A percentile compares a stretch with the other conserved stretches of the same genome.
Conservation (phyloP, 2,329 filamentous ascomycete species). For the Herpomyces periplanetae region DNA sequence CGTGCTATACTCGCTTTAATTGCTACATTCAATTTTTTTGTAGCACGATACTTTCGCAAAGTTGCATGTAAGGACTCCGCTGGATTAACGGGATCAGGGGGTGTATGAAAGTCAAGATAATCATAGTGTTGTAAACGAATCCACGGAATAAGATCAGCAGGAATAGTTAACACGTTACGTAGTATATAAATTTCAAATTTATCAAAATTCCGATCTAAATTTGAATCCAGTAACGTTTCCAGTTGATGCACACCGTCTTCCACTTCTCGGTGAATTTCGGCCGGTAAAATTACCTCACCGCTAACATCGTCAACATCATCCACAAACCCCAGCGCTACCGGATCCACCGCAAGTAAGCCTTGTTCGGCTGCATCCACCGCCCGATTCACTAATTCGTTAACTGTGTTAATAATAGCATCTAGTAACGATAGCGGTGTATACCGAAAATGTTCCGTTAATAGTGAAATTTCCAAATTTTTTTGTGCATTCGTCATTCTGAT, state of each 20-base stretch:
- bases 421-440: conserved; percentile 74
- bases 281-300: conserved; percentile 9
- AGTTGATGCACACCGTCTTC: conserved; percentile 56
- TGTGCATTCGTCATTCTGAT: too few species aligned
- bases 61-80: conserved; percentile 31
- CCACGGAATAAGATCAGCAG: conserved; percentile 30
- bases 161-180: conserved; percentile 38
- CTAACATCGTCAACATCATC: conserved; percentile 9
- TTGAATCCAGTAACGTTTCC: conserved; percentile 38
- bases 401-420: conserved; percentile 86
- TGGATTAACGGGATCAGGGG: conserved; percentile 13
- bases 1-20: conserved; percentile 26
- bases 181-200: conserved; percentile 62
- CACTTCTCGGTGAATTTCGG: conserved; percentile 24
- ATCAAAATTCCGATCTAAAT: conserved; percentile 51
- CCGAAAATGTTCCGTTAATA: conserved; percentile 78
- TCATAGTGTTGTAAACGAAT: conserved; percentile 48
- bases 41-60: conserved; percentile 32
- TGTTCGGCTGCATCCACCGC: conserved; percentile 58
- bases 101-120: conserved; percentile 5
- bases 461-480: too few species aligned
- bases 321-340: conserved; percentile 40
- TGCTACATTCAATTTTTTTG: conserved; percentile 27
- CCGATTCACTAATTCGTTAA: conserved; percentile 70
- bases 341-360: conserved; percentile 30